Evolutionary conservation across 768 basidiomycete species (phyloP), one percentile per base, ranked within the genome.

Genomic region (Trametes coccinea): DNA sequence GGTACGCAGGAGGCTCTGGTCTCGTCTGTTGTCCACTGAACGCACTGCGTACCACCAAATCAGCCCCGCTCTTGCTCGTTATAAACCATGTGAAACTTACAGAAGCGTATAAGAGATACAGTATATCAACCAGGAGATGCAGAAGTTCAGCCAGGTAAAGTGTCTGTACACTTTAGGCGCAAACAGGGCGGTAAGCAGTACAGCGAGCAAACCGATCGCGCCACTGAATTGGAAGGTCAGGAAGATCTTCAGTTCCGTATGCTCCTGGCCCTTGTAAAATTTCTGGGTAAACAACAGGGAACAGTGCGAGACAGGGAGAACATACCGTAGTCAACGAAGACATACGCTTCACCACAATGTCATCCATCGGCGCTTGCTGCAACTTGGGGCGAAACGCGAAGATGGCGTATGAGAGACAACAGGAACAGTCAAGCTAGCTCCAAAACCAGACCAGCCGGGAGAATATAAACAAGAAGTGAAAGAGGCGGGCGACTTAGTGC

Each of bases 141-240:
- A 62, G 61, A 66, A 66, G 61, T 66, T 66, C 61, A 66, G 53
- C 65, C 65, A 66, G 30, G 65, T 62, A n/a, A 59, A 59, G 44
- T 62, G 61, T 22, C 62, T 31, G 53, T 64, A 64, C 34, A 64
- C 55, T 33, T 64, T 64, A 22, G 41, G 54, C 33, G 62, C 57
- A 49, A 64, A 60, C 13, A 64, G 41, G n/a, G 62, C 62, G 14
- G 62, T 64, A 37, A 60, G n/a, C 22, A 64, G 58, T 17, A 64
- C 62, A 1, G 54, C 58, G 17, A 64, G 54, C 22, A 64, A 41
- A 11, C 62, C 62, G 43, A 54, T 34, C 4, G 43, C 62, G 5
- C 62, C 62, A 6, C 33, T 31, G 49, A 56, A 50, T 31, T 60
- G 58, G 49, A 64, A 64, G 22, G 54, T 22, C 13, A 64, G 44